Evolutionary conservation across 805 yeast species (phyloP), one percentile per base, ranked within the genome.

Genomic region (Blastobotrys mokoenaii): DNA sequence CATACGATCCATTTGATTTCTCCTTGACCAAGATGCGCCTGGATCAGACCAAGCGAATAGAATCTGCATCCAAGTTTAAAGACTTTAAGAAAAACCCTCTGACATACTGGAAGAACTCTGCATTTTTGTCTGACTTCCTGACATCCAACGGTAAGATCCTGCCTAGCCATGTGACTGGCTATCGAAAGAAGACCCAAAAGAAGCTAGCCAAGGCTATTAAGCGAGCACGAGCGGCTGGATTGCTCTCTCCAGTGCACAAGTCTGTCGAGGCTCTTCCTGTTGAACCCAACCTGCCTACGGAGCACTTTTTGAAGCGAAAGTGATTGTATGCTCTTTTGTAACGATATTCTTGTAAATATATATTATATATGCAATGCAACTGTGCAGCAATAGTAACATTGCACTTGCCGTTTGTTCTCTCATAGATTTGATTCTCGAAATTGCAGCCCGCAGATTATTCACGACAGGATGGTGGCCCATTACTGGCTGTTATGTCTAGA

Each of bases 1-100:
- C 77, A 0, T 87, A 87, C 59, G 90, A 84, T 54, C 93, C 96
- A 43, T 82, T 80, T 64, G 95, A 85, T 62, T 85, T 86, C 55
- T 75, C 84, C 27, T 63, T 77, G 56, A 76, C 80, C 39, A 76
- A 74, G 53, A 56, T 76, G 33, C 68, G 72, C 49, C 73, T 77
- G 53, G 80, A 76, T 40, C 46, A 46, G 17, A 25, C 37, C 10
- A 42, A 44, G 25, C 42, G 48, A 43, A 17, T 38, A 12, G 32
- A 27, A 7, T 14, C 31, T 6, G 43, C 43, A 27, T 52, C 47
- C 43, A 40, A 38, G 14, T 46, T 51, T 35, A 49, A 68, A 61
- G 51, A 72, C 29, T 57, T 55, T 42, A 50, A 48, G 29, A 48
- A 56, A 27, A 56, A 48, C 35, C 58, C 54, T 25, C 30, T 50